Evolutionary conservation across 768 basidiomycete genomes (phyloP), one percentile per base, ranked within the genome.

Genomic region (Trichaptum fuscoviolaceum): DNA sequence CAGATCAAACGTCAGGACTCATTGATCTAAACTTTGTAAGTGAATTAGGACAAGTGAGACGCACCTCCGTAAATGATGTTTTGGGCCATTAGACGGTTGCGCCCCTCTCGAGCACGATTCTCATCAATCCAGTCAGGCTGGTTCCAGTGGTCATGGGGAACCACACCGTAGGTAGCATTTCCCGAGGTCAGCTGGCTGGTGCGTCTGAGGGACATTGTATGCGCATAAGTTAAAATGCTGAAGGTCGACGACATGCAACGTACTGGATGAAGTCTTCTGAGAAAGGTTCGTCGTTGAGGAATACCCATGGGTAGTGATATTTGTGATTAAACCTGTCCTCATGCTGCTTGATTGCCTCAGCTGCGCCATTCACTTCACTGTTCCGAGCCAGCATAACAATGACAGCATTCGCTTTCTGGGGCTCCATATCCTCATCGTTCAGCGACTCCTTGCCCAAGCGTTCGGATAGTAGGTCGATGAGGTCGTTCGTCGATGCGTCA

Each of bases 271-370:
- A 95, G 20, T 85, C 83, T 0, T 89, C 86, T 17, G 83, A 80
- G 75, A 96, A 96, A 0, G 86, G 84, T 68, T 85, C 84, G 62
- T 97, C 95, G 74, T 96, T 96, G 67, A 98, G 79, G 77, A 97
- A 91, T 26, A 94, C 88, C 75, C 92, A 97, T 4, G 93, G 92
- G 72, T 97, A 96, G 24, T 84, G 81, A 70, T 85, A 91, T 67
- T 82, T 84, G 58, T 81, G 78, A 77, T 98, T 98, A 79, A 97
- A 97, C 57, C 90, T 81, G 73, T 93, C 90, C 77, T 99, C 96
- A 77, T 94, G 77, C 74, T 90, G 84, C 68, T 84, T 84, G 70
- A 95, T 87, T 69, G 88, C 89, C 52, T 78, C 77, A 64, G 90
- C 76, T 58, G 88, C 84, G 20, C 83, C 81, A n/a, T 81, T 69